Evolutionary conservation across 148 eudicot genomes (phyloP).

Genomic region (Camellia japonica): DNA sequence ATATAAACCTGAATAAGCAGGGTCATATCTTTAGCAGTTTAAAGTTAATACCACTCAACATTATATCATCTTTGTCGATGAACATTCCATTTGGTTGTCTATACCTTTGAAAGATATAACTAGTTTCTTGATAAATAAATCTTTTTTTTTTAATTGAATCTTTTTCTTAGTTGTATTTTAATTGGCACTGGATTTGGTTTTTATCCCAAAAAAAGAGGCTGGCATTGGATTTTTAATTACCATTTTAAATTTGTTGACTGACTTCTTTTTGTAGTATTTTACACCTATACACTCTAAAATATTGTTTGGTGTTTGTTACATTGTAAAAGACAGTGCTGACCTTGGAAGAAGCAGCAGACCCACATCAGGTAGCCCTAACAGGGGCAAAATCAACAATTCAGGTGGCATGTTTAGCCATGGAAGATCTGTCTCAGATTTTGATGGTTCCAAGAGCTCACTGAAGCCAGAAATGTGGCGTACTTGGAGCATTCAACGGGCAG

Average conservation of each 20-base stretch:
- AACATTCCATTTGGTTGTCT: not conserved
- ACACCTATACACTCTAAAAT: slow-evolving; percentile 15
- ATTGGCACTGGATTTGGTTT: not conserved
- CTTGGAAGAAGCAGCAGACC: slow-evolving; percentile 29
- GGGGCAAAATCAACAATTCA: slow-evolving; percentile 23
- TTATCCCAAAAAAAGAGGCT: not conserved
- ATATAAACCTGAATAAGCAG: not conserved
- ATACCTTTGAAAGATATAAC: not conserved
- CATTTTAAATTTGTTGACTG: not conserved
- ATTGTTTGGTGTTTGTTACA: slow-evolving; percentile 19
- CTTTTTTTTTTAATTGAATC: not conserved
- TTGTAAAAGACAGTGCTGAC: slow-evolving; percentile 53
- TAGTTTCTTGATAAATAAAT: not conserved
- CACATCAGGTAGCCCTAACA: slow-evolving; percentile 18
- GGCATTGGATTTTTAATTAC: not conserved
- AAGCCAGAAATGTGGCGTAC: slow-evolving; percentile 51
- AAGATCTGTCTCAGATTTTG: slow-evolving; percentile 20
- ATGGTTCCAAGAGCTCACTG: slow-evolving; percentile 29
- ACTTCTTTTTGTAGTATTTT: not conserved
- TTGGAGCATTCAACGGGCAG: slow-evolving; percentile 65
- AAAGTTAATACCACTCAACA: not conserved
- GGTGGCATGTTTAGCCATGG: slow-evolving; percentile 23
- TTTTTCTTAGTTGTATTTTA: not conserved
- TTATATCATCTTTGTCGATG: not conserved
- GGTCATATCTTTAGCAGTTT: not conserved